A percentile compares a stretch with the other conserved stretches of the same genome.
Conservation (phyloP, 1,284 basidiomycete genomes). For the Flammula alnicola region DNA sequence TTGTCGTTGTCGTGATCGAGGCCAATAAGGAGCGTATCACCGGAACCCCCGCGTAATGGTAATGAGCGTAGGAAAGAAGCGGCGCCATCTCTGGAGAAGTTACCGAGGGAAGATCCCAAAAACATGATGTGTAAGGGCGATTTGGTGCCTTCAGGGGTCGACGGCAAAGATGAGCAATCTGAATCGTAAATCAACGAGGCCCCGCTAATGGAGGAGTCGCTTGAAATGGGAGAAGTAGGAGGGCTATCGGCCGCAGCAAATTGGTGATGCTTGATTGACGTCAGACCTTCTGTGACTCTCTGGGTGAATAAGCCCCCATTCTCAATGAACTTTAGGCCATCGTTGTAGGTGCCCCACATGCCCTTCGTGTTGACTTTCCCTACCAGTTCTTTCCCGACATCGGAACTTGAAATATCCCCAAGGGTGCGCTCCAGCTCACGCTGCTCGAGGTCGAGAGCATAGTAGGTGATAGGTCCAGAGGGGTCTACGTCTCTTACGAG, state of each 20-base stretch:
- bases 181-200: slow-evolving; percentile 24
- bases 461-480: slow-evolving; percentile 77
- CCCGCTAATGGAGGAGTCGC: too few species aligned
- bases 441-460: slow-evolving; percentile 92
- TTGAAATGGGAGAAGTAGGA: slow-evolving; percentile 17
- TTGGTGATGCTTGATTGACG: slow-evolving; percentile 12
- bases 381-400: slow-evolving; percentile 64
- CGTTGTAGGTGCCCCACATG: slow-evolving; percentile 89
- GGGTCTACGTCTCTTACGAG: slow-evolving; percentile 41
- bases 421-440: slow-evolving; percentile 87
- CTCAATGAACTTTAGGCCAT: slow-evolving; percentile 71
- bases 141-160: slow-evolving; percentile 35
- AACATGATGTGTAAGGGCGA: slow-evolving; percentile 83
- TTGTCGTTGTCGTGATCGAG: slow-evolving; percentile 84
- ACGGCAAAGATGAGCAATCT: slow-evolving; percentile 33
- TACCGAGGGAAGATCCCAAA: slow-evolving; percentile 94
- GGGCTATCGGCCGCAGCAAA: slow-evolving; percentile 16
- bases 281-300: slow-evolving; percentile 10
- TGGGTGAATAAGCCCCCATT: slow-evolving; percentile 56
- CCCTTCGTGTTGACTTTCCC: slow-evolving; percentile 81
- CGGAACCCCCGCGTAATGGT: slow-evolving; percentile 74
- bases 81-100: slow-evolving; percentile 82
- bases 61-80: slow-evolving; percentile 79
- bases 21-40: slow-evolving; percentile 79
- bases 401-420: slow-evolving; percentile 64